phyloP scores from a whole-genome alignment of 495 filamentous ascomycete genomes.

The Clavariopsis aquatica region DNA sequence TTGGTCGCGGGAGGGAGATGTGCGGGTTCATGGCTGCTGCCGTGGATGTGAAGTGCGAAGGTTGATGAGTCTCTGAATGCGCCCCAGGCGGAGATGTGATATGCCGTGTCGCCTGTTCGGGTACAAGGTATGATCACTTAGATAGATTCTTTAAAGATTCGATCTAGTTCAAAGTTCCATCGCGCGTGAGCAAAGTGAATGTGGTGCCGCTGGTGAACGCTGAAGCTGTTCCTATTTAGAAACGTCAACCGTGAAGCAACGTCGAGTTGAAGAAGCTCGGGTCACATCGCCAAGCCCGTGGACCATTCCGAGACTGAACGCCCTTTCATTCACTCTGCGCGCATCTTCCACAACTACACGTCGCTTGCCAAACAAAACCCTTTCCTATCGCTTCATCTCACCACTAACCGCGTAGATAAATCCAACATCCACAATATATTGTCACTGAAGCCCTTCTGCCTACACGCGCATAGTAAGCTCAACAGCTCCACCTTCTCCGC shows the following conservation, averaged over 20 bases:
- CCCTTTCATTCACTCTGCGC: not conserved
- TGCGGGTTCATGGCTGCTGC: constrained; percentile 58
- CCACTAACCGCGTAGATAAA: constrained; percentile 15
- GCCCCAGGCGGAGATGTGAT: not conserved
- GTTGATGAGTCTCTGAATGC: not conserved
- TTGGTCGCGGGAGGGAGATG: constrained; percentile 62
- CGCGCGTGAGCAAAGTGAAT: not conserved
- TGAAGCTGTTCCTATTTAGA: not conserved
- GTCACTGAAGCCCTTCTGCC: not conserved
- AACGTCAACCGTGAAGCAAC: not conserved
- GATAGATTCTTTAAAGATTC: not conserved
- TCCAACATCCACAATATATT: not conserved
- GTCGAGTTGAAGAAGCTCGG: not conserved
- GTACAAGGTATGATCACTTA: not conserved
- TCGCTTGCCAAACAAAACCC: not conserved
- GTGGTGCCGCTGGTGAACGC: not conserved
- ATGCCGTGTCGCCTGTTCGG: not conserved
- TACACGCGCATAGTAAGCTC: constrained; percentile 11
- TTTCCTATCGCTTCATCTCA: constrained; percentile 3
- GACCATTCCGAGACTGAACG: not conserved
- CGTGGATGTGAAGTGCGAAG: not conserved
- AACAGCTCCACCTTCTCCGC: not conserved
- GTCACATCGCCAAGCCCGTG: not conserved
- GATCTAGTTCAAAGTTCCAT: not conserved
- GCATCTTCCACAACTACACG: not conserved